Evolutionary conservation across 345 rosid genomes (phyloP), one percentile per base, ranked within the genome.

Genomic region (Turnera subulata): DNA sequence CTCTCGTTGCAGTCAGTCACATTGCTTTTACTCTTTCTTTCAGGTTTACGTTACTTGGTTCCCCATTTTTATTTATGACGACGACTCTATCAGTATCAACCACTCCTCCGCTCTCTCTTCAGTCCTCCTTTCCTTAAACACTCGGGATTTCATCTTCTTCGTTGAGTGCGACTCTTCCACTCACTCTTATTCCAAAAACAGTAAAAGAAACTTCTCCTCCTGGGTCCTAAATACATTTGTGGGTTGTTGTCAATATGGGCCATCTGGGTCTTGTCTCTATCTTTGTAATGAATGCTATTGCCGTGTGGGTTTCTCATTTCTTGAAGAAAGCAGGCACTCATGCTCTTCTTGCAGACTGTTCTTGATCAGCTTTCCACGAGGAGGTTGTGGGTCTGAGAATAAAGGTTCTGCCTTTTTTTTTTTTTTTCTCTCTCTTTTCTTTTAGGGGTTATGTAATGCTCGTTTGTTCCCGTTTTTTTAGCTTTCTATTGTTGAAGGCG

Each of bases 261-360:
- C 37, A 13, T 12, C 43, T 55, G 20, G 35, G 44, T 53, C 18
- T 53, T 52, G 49, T 51, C 70, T 45, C 64, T 1, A 25, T 52
- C 53, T 2, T n/a, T 19, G 18, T 12, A 23, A 11, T 32, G 6
- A 53, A 17, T 35, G 55, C 43, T 46, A 53, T 66, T 29, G 23
- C 21, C 46, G 20, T 6, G 43, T 42, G 18, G 49, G 42, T 37
- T 53, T 45, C 16, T 44, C n/a, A n/a, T n/a, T 13, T 29, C 46
- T 59, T 42, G 21, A 26, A 9, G 11, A 50, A 50, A 16, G 15
- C 17, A 1, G 4, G 19, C 51, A 5, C 53, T n/a, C 21, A 6
- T 42, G 46, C 12, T 21, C 17, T 15, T 51, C 8, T 29, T 6
- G 40, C 4, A 35, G 17, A 66, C 51, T 44, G 38, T 58, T 23